Conservation (phyloP, 768 basidiomycete species). For the Amanita fuliginea region DNA sequence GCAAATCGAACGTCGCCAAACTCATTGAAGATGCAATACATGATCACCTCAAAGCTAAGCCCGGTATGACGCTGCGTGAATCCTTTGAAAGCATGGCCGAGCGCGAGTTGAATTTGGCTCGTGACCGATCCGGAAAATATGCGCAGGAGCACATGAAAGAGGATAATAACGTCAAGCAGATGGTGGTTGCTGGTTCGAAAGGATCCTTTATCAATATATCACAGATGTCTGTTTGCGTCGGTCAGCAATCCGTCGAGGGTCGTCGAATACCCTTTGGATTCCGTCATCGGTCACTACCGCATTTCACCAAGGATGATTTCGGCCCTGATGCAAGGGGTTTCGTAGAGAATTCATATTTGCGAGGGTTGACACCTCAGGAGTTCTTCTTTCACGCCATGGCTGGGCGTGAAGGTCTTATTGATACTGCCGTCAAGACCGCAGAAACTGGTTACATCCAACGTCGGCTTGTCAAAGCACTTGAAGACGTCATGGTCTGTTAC, state of each 20-base stretch:
- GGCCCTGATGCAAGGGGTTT: constrained; percentile 97
- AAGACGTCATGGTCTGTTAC: constrained; percentile 96
- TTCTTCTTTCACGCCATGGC: constrained; percentile 99
- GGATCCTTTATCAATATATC: constrained; percentile 99
- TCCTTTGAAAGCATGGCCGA: constrained; percentile 94
- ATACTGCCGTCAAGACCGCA: constrained; percentile 99
- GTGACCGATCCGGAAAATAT: constrained; percentile 90
- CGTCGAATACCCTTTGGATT: constrained; percentile 98
- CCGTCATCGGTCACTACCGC: constrained; percentile 90
- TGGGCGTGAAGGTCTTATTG: constrained; percentile 96
- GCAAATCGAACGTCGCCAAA: constrained; percentile 68
- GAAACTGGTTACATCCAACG: constrained; percentile 99
- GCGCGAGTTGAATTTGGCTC: constrained; percentile 84
- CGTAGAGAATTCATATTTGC: constrained; percentile 97
- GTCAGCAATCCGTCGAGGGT: constrained; percentile 96
- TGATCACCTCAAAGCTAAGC: constrained; percentile 79
- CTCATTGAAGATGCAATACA: constrained; percentile 78
- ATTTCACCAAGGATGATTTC: constrained; percentile 98
- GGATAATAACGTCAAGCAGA: constrained; percentile 99
- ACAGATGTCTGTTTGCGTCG: constrained; percentile 99
- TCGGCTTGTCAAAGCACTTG: constrained; percentile 93
- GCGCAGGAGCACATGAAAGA: constrained; percentile 98
- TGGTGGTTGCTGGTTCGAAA: constrained; percentile 99
- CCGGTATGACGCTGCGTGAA: constrained; percentile 99
- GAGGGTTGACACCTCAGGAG: constrained; percentile 93